A percentile compares a stretch with the other conserved stretches of the same genome.
phyloP scores from a whole-genome alignment of 2,329 filamentous ascomycete species.

The Aspergillus niger region DNA sequence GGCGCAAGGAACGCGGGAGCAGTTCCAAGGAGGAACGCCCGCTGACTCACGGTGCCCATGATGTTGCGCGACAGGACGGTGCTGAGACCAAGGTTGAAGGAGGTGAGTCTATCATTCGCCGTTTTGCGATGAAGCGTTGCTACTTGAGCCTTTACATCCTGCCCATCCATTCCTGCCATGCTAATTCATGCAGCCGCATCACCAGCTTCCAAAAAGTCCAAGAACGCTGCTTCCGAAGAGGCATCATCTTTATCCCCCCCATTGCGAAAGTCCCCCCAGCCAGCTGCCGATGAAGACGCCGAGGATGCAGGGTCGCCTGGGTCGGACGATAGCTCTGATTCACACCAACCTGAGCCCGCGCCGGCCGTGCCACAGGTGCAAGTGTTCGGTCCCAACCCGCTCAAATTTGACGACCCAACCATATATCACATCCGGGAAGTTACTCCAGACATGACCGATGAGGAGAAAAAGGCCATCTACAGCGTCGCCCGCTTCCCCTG shows the following conservation, averaged over 20 bases:
- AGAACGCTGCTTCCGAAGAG: slow-evolving; percentile 39
- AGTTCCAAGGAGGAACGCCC: slow-evolving; percentile 62
- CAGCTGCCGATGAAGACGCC: slow-evolving; percentile 57
- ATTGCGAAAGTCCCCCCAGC: slow-evolving; percentile 46
- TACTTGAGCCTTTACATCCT: background rate
- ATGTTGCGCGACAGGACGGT: slow-evolving; percentile 65
- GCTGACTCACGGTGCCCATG: slow-evolving; percentile 64
- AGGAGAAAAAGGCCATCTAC: slow-evolving; percentile 85
- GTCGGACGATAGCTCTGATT: slow-evolving; percentile 60
- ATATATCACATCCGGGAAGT: slow-evolving; percentile 87
- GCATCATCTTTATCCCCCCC: slow-evolving; percentile 45
- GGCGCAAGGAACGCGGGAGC: slow-evolving; percentile 69
- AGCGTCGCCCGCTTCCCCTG: slow-evolving; percentile 82
- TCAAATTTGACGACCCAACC: slow-evolving; percentile 86
- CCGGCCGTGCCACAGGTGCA: slow-evolving; percentile 71
- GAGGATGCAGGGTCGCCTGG: slow-evolving; percentile 63
- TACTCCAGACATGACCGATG: slow-evolving; percentile 72
- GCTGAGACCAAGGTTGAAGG: slow-evolving; percentile 60
- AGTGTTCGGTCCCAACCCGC: slow-evolving; percentile 89
- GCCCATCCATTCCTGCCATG: too few species aligned
- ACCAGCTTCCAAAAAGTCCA: slow-evolving; percentile 42
- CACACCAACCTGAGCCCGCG: slow-evolving; percentile 62
- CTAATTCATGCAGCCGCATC: slow-evolving; percentile 32
- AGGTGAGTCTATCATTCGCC: slow-evolving; percentile 37
- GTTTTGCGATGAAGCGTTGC: background rate